A percentile compares a stretch with the other conserved stretches of the same genome.
phyloP scores from a whole-genome alignment of 1,284 basidiomycete species.

The Cryptococcus depauperatus region DNA sequence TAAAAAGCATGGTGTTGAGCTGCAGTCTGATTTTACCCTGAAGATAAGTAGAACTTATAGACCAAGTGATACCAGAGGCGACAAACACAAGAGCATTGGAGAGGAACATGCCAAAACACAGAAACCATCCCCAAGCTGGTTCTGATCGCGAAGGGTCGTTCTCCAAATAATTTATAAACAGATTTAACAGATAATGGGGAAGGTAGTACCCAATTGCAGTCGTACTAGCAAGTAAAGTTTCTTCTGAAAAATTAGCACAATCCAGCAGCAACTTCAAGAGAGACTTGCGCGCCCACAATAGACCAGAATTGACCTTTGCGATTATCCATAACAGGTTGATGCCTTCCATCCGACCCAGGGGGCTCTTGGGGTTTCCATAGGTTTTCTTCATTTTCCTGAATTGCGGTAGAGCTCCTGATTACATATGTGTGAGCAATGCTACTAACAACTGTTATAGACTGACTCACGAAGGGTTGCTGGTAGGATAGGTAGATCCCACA shows the following conservation, averaged over 20 bases:
- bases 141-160: slow-evolving; percentile 48
- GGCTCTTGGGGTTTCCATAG: slow-evolving; percentile 32
- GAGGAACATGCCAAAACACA: slow-evolving; percentile 55
- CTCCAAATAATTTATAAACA: slow-evolving; percentile 66
- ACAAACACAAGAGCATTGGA: slow-evolving; percentile 55
- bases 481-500: slow-evolving; percentile 74
- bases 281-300: slow-evolving; percentile 37
- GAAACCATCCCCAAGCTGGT: slow-evolving; percentile 47
- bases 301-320: slow-evolving; percentile 36
- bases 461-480: slow-evolving; percentile 60
- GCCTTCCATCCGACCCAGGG: slow-evolving; percentile 31
- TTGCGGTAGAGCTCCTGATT: slow-evolving; percentile 29
- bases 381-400: slow-evolving; percentile 30
- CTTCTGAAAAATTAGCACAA: slow-evolving; percentile 18
- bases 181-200: slow-evolving; percentile 66
- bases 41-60: slow-evolving; percentile 37
- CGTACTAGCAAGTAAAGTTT: slow-evolving; percentile 55
- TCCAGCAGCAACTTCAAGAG: background rate
- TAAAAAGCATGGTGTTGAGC: slow-evolving; percentile 75
- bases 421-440: slow-evolving; percentile 1
- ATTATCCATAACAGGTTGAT: slow-evolving; percentile 42
- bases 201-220: slow-evolving; percentile 66
- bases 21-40: slow-evolving; percentile 60
- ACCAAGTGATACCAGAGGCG: slow-evolving; percentile 41
- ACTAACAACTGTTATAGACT: background rate